phyloP scores from a whole-genome alignment of 495 filamentous ascomycete species.

The Chaetomium fimeti region DNA sequence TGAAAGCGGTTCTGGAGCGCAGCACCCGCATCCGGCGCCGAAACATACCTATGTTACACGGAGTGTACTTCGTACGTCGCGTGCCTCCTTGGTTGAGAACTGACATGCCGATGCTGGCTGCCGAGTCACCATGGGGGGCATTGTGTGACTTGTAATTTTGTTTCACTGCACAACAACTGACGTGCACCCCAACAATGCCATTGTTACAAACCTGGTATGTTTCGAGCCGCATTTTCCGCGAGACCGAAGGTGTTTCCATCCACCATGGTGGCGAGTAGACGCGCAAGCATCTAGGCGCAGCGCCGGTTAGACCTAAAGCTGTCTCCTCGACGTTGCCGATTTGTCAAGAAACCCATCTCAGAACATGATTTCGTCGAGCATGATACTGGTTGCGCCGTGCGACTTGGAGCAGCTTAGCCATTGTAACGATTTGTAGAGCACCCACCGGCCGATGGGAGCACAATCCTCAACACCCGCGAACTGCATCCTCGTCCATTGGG shows the following conservation, averaged over 20 bases:
- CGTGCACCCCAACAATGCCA: conserved; percentile 1
- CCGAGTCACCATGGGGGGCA: not conserved
- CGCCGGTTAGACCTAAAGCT: not conserved
- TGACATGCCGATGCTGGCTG: not conserved
- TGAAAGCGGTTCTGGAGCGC: conserved; percentile 5
- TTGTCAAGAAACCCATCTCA: not conserved
- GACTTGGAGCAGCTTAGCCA: not conserved
- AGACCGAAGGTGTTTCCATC: not conserved
- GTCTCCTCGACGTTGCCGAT: not conserved
- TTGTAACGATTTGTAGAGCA: not conserved
- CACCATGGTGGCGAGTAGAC: not conserved
- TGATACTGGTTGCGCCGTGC: not conserved
- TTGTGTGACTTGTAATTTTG: not conserved
- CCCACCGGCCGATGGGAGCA: not conserved
- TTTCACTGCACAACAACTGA: not conserved
- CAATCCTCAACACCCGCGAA: not conserved
- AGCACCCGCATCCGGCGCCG: not conserved
- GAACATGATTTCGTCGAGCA: not conserved
- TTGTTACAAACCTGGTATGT: conserved; percentile 2
- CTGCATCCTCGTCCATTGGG: not conserved
- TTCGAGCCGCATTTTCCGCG: not conserved
- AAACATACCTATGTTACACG: not conserved
- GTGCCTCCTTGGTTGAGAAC: not conserved
- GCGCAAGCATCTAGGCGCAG: conserved; percentile 5
- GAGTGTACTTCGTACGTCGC: not conserved